Evolutionary conservation across 768 basidiomycete genomes (phyloP).

Genomic region (Rhodotorula kratochvilovae): DNA sequence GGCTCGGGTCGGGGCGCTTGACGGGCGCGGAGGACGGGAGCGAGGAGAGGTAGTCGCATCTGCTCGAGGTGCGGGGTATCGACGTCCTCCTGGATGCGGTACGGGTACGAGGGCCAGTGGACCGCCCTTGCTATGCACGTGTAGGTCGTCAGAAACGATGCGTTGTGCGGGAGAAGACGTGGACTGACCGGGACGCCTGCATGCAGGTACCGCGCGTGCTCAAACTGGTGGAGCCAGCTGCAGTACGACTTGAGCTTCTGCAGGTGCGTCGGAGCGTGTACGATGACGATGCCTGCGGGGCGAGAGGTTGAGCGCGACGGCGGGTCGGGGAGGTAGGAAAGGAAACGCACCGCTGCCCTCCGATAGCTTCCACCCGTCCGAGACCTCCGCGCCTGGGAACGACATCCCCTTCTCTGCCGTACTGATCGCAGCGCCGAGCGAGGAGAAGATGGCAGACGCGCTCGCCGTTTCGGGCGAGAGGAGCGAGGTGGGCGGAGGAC

Average conservation of each 20-base stretch:
- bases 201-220: constrained; percentile 27
- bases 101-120: constrained; percentile 5
- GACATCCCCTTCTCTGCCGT: too few relatives aligned
- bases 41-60: constrained; percentile 11
- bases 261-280: background rate
- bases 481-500: background rate
- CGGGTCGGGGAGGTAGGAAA: background rate
- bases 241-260: background rate
- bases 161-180: too few relatives aligned
- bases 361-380: background rate
- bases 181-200: constrained; percentile 9
- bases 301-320: too few relatives aligned
- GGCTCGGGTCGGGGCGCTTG: constrained; percentile 1
- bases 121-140: constrained; percentile 1
- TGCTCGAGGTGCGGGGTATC: background rate
- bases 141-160: background rate
- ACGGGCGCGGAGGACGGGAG: background rate
- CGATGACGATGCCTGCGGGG: background rate
- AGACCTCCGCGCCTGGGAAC: too few relatives aligned
- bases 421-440: too few relatives aligned
- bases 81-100: background rate
- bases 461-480: background rate
- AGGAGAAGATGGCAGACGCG: too few relatives aligned
- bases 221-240: constrained; percentile 22
- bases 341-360: background rate